A percentile compares a stretch with the other conserved stretches of the same genome.
Conservation (phyloP, 768 basidiomycete genomes). For the Trametes coccinea region DNA sequence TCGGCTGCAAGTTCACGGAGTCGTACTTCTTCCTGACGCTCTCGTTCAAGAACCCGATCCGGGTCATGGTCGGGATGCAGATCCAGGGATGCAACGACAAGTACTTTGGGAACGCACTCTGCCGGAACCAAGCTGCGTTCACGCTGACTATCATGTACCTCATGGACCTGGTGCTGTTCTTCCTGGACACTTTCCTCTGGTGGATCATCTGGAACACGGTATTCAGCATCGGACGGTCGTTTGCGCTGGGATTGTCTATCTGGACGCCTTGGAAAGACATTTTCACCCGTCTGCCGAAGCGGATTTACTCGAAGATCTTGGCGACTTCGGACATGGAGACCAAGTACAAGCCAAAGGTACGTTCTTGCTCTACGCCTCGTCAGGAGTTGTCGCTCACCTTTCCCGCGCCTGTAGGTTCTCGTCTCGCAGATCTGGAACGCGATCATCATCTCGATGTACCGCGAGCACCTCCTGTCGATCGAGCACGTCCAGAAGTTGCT, state of each 20-base stretch:
- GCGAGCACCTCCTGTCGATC: constrained; percentile 97
- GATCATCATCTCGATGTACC: constrained; percentile 99
- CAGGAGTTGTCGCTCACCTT: background rate
- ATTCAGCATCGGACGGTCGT: constrained; percentile 84
- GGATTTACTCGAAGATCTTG: constrained; percentile 94
- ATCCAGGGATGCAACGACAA: constrained; percentile 88
- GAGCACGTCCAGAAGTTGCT: constrained; percentile 98
- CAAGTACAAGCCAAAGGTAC: constrained; percentile 99
- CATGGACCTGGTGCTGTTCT: constrained; percentile 97
- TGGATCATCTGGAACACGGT: constrained; percentile 99
- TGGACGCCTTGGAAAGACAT: constrained; percentile 99
- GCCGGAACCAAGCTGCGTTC: constrained; percentile 92
- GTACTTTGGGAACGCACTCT: constrained; percentile 81
- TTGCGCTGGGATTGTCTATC: constrained; percentile 89
- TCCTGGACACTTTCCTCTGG: constrained; percentile 99
- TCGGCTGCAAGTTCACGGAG: constrained; percentile 94
- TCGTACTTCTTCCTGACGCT: constrained; percentile 98
- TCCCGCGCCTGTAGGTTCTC: constrained; percentile 59
- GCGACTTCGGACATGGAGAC: constrained; percentile 96
- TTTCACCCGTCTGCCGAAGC: constrained; percentile 91
- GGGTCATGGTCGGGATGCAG: constrained; percentile 96
- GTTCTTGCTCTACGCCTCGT: constrained; percentile 20
- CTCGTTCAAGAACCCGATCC: constrained; percentile 91
- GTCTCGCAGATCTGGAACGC: constrained; percentile 99
- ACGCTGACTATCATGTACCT: constrained; percentile 97